phyloP scores from a whole-genome alignment of 331 rosid species.

The Prunus yedoensis region DNA sequence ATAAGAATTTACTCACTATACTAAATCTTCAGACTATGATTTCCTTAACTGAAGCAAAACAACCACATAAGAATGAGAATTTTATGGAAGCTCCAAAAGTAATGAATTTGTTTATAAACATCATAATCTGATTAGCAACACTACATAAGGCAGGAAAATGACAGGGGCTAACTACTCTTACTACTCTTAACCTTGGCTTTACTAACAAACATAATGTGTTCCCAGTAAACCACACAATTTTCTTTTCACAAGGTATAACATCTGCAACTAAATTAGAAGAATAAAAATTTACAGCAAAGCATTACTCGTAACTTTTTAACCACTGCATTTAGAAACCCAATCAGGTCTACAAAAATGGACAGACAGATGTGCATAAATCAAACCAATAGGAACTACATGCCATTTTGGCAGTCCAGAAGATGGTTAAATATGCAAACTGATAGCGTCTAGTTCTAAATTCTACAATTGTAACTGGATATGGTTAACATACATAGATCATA shows the following conservation, averaged over 20 bases:
- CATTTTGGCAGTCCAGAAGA: too few relatives aligned
- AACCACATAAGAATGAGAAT: not conserved
- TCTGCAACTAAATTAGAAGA: not conserved
- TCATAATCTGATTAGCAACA: not conserved
- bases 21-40: slow-evolving; percentile 3
- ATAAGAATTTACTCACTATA: slow-evolving; percentile 1
- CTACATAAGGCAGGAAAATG: not conserved
- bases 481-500: not conserved
- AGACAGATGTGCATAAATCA: slow-evolving; percentile 12
- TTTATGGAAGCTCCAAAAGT: not conserved
- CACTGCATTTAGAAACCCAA: not conserved
- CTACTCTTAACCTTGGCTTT: not conserved
- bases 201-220: not conserved
- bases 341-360: not conserved
- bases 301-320: not conserved
- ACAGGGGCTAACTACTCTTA: not conserved
- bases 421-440: not conserved
- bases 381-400: not conserved
- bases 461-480: not conserved
- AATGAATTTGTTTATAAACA: not conserved
- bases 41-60: not conserved
- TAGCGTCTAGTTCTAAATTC: not conserved
- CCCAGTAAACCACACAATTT: not conserved
- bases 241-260: not conserved
- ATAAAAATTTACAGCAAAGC: not conserved